These are phyloP conservation scores for Pezicula neosporulosa DNA, from an alignment of 2,329 filamentous ascomycete species.

Conservation along the genomic window DNA sequence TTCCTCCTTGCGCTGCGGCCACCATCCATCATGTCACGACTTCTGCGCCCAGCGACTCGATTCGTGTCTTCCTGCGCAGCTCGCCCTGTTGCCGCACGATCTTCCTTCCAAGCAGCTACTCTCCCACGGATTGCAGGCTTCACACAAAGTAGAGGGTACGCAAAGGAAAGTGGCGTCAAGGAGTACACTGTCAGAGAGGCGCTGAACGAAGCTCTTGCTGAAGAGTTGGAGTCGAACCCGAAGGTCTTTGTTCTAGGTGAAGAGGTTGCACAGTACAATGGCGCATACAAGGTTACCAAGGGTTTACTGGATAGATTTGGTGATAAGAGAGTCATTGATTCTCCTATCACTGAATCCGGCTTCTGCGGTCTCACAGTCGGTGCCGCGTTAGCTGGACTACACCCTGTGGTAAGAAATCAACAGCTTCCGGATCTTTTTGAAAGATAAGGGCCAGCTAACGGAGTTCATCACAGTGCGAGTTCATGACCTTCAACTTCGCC, in stretches of 20 bases:
- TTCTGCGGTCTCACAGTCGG: slow-evolving; percentile 93
- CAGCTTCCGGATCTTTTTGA: slow-evolving; percentile 5
- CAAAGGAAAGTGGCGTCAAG: slow-evolving; percentile 57
- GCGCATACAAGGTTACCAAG: slow-evolving; percentile 99
- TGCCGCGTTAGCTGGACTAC: slow-evolving; percentile 88
- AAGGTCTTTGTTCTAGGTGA: slow-evolving; percentile 97
- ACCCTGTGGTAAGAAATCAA: slow-evolving; percentile 74
- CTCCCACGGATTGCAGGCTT: slow-evolving; percentile 27
- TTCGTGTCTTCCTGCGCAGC: slow-evolving; percentile 53
- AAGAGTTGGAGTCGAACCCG: slow-evolving; percentile 90
- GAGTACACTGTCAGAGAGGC: slow-evolving; percentile 97
- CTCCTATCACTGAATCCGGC: slow-evolving; percentile 95
- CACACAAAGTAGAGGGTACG: slow-evolving; percentile 29
- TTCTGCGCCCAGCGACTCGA: slow-evolving; percentile 62
- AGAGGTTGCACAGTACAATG: slow-evolving; percentile 99
- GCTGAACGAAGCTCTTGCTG: slow-evolving; percentile 93
- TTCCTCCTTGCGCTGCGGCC: slow-evolving; percentile 15
- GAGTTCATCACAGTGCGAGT: slow-evolving; percentile 70
- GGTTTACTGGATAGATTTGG: slow-evolving; percentile 95
- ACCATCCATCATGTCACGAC: slow-evolving; percentile 40
- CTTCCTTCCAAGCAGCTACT: slow-evolving; percentile 45
- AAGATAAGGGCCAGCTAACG: slow-evolving; percentile 9
- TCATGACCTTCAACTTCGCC: slow-evolving; percentile 99
- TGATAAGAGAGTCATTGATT: slow-evolving; percentile 96
- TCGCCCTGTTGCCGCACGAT: slow-evolving; percentile 42